phyloP scores from a whole-genome alignment of 2,329 filamentous ascomycete genomes.

The Exophiala sp. region DNA sequence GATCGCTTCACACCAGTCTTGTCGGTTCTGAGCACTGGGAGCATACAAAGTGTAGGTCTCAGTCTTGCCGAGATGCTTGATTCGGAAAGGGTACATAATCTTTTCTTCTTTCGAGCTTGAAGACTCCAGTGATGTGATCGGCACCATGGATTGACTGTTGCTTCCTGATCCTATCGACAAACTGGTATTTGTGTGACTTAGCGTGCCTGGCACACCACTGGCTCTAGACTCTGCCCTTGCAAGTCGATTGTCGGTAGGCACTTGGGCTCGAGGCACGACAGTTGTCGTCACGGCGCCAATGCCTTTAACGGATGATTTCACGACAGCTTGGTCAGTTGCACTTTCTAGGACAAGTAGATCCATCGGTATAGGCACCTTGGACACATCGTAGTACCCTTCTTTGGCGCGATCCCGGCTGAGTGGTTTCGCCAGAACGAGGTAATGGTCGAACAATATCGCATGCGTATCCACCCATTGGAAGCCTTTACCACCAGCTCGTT shows the following conservation, averaged over 20 bases:
- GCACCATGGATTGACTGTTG: conserved; percentile 50
- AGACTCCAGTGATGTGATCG: conserved; percentile 47
- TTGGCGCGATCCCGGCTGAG: conserved; percentile 57
- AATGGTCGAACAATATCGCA: conserved; percentile 92
- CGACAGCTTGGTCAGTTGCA: conserved; percentile 83
- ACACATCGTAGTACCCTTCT: conserved; percentile 84
- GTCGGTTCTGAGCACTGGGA: conserved; percentile 66
- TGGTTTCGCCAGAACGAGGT: conserved; percentile 84
- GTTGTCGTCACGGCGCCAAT: conserved; percentile 63
- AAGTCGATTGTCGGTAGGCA: conserved; percentile 49
- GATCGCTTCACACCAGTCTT: conserved; percentile 91
- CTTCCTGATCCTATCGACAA: conserved; percentile 59
- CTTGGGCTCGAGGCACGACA: conserved; percentile 48
- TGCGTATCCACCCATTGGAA: conserved; percentile 94
- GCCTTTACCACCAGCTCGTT: conserved; percentile 80
- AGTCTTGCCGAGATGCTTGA: conserved; percentile 86
- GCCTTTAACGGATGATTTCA: conserved; percentile 69
- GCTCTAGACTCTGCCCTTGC: conserved; percentile 50
- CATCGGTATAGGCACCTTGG: conserved; percentile 94
- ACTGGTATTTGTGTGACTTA: conserved; percentile 67
- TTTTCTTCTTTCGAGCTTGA: conserved; percentile 65
- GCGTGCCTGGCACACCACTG: conserved; percentile 39
- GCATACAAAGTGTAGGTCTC: conserved; percentile 92
- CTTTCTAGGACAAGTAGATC: conserved; percentile 89
- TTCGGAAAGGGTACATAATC: conserved; percentile 86